Percentiles rank a stretch among this genome's conserved stretches.
phyloP scores from a whole-genome alignment of 768 basidiomycete genomes.

The Daedalea quercina region DNA sequence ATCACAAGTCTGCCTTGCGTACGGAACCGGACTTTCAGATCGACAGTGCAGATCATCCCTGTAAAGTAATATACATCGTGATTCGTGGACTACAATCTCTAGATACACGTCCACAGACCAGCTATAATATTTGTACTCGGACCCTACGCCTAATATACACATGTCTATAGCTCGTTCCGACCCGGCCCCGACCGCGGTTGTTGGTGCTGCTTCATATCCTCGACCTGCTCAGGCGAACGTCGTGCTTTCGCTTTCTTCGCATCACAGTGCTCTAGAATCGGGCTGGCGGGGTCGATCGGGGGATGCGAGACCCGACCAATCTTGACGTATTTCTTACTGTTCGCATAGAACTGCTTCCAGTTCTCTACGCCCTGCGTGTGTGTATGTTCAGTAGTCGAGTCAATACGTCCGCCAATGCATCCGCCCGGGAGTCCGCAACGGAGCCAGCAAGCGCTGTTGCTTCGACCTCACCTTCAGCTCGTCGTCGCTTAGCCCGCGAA shows the following conservation, averaged over 20 bases:
- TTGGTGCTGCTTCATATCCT: conserved; percentile 10
- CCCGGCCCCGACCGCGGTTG: background rate
- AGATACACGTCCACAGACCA: background rate
- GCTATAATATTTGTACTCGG: background rate
- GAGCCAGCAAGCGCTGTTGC: background rate
- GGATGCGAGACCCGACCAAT: conserved; percentile 72
- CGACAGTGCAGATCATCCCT: background rate
- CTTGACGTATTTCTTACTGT: conserved; percentile 73
- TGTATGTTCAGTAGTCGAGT: background rate
- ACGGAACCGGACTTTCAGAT: too few species aligned
- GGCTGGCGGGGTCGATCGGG: conserved; percentile 69
- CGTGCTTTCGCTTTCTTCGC: conserved; percentile 41
- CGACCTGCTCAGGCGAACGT: conserved; percentile 9
- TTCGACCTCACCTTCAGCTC: conserved; percentile 57
- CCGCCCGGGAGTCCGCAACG: background rate
- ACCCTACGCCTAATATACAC: background rate
- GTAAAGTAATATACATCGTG: background rate
- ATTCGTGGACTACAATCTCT: background rate
- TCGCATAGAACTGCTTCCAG: conserved; percentile 87
- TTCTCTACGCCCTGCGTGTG: conserved; percentile 59
- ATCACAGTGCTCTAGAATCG: conserved; percentile 72
- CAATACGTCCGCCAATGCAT: too few species aligned
- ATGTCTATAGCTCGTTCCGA: conserved; percentile 2
- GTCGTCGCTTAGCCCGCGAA: conserved; percentile 67
- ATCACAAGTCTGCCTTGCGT: too few species aligned